phyloP scores from a whole-genome alignment of 2,329 filamentous ascomycete species.

The Hypoxylon sp. region DNA sequence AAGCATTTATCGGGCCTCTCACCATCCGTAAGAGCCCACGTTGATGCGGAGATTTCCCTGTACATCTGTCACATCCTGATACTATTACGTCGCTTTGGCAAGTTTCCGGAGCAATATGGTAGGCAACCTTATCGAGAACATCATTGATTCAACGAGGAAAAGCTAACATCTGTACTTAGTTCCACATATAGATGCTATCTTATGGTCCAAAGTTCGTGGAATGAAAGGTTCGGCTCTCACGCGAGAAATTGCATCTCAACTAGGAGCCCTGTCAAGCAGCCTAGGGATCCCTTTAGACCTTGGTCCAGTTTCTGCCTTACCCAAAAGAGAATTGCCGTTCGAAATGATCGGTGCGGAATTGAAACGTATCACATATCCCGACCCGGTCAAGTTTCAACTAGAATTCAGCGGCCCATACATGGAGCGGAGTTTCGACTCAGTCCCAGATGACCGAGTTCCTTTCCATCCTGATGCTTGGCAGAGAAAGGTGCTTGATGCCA shows the following conservation, averaged over 20 bases:
- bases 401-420: conserved; percentile 79
- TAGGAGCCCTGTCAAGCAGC: conserved; percentile 25
- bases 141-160: neutral
- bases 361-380: neutral
- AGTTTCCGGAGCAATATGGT: conserved; percentile 32
- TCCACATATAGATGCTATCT: conserved; percentile 37
- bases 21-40: conserved; percentile 48
- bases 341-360: conserved; percentile 1
- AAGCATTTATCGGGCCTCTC: conserved; percentile 63
- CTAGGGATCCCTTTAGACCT: conserved; percentile 33
- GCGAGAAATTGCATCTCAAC: conserved; percentile 26
- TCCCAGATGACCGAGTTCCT: conserved; percentile 75
- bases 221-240: conserved; percentile 36
- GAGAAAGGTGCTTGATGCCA: conserved; percentile 78
- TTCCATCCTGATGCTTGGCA: conserved; percentile 87
- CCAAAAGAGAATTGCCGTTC: conserved; percentile 14
- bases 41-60: conserved; percentile 56
- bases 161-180: conserved; percentile 27
- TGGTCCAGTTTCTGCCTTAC: neutral
- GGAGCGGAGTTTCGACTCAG: conserved; percentile 80
- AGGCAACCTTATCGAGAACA: conserved; percentile 2
- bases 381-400: conserved; percentile 72
- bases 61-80: conserved; percentile 57
- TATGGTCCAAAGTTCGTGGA: conserved; percentile 42
- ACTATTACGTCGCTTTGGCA: conserved; percentile 8